Evolutionary conservation across 2,329 filamentous ascomycete species (phyloP).

Genomic region (Plectosphaerella plurivora): DNA sequence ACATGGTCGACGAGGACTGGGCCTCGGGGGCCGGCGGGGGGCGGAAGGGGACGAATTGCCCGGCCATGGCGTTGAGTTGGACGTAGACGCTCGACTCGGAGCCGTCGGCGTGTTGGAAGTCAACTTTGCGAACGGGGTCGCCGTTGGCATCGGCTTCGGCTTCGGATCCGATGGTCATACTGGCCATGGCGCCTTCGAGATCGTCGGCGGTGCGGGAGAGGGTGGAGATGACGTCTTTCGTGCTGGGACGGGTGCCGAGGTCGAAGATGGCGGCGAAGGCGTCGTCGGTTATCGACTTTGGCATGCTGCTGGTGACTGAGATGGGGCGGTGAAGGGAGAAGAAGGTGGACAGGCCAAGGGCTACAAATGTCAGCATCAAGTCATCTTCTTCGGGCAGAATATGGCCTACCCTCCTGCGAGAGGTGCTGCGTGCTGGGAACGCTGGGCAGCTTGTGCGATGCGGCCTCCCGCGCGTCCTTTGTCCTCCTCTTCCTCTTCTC

Average conservation of each 20-base stretch:
- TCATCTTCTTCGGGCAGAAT: background rate
- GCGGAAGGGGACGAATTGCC: slow-evolving; percentile 73
- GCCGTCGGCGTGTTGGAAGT: slow-evolving; percentile 52
- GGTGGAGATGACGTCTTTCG: slow-evolving; percentile 63
- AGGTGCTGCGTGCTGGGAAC: slow-evolving; percentile 74
- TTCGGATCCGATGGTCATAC: slow-evolving; percentile 41
- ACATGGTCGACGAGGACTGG: slow-evolving; percentile 28
- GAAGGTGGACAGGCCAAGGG: slow-evolving; percentile 84
- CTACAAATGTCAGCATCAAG: slow-evolving; percentile 38
- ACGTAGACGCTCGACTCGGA: slow-evolving; percentile 56
- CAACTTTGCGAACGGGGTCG: slow-evolving; percentile 45
- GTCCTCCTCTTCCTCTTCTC: slow-evolving; percentile 57
- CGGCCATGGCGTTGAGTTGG: slow-evolving; percentile 64
- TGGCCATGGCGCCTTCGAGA: slow-evolving; percentile 54
- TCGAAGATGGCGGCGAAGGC: slow-evolving; percentile 84
- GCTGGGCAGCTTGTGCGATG: slow-evolving; percentile 59
- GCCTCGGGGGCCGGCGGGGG: slow-evolving; percentile 77
- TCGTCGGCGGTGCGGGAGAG: slow-evolving; percentile 56
- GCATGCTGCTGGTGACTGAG: slow-evolving; percentile 79
- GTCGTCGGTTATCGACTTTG: slow-evolving; percentile 64
- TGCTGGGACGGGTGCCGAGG: slow-evolving; percentile 45
- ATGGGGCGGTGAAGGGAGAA: slow-evolving; percentile 95
- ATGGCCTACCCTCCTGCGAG: slow-evolving; percentile 60
- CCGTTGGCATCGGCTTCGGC: slow-evolving; percentile 34
- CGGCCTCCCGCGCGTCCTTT: slow-evolving; percentile 35